phyloP scores from a whole-genome alignment of 768 basidiomycete species.

The Leccinum rimulosum region DNA sequence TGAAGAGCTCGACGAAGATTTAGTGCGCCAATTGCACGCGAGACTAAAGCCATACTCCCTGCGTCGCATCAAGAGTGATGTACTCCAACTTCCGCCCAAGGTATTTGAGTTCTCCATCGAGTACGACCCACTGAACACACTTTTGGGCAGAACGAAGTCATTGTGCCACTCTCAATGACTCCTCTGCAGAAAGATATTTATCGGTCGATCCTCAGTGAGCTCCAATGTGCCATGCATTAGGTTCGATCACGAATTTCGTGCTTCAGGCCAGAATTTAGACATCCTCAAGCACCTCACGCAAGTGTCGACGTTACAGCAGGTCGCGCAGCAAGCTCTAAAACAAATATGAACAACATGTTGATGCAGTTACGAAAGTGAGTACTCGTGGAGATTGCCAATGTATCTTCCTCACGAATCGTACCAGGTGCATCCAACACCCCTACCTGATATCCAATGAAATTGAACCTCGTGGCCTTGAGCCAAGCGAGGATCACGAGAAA shows the following conservation, averaged over 20 bases:
- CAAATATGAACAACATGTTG: constrained; percentile 74
- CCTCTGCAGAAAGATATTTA: constrained; percentile 87
- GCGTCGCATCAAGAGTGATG: constrained; percentile 90
- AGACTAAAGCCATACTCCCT: constrained; percentile 88
- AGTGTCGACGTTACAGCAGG: constrained; percentile 35
- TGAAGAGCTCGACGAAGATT: constrained; percentile 74
- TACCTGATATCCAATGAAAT: constrained; percentile 81
- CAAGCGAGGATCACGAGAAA: constrained; percentile 67
- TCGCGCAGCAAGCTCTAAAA: constrained; percentile 38
- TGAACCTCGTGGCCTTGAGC: constrained; percentile 62
- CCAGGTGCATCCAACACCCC: constrained; percentile 87
- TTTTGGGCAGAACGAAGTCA: constrained; percentile 72
- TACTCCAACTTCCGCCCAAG: constrained; percentile 89
- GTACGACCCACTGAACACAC: constrained; percentile 1
- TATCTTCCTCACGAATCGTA: neutral
- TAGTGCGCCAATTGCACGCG: constrained; percentile 75
- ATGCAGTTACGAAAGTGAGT: constrained; percentile 87
- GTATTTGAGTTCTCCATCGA: constrained; percentile 36
- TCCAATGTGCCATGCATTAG: constrained; percentile 9
- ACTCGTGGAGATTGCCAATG: neutral
- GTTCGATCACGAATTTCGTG: constrained; percentile 10
- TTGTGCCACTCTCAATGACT: constrained; percentile 87
- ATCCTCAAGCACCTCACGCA: constrained; percentile 60
- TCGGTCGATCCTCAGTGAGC: constrained; percentile 73
- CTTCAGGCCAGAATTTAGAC: constrained; percentile 66